Evolutionary conservation across 2,329 filamentous ascomycete genomes (phyloP).

Genomic region (Exophiala xenobiotica): DNA sequence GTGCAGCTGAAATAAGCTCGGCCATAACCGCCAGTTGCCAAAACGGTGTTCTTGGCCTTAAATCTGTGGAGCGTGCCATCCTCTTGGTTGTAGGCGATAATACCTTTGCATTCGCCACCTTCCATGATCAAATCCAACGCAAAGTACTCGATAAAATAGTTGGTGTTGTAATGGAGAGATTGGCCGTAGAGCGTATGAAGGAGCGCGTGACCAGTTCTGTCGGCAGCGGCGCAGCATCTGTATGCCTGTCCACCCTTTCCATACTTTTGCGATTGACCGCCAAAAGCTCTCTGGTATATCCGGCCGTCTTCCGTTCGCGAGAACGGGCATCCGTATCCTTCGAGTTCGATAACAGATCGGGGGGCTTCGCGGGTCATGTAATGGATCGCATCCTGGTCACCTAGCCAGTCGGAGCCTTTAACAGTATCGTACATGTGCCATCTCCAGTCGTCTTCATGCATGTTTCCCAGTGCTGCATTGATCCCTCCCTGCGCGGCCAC

Average conservation of each 20-base stretch:
- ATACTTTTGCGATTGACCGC: conserved; percentile 91
- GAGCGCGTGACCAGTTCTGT: conserved; percentile 94
- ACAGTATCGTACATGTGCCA: conserved; percentile 63
- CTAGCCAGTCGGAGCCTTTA: conserved; percentile 60
- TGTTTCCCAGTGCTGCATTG: conserved; percentile 58
- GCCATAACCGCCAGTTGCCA: conserved; percentile 96
- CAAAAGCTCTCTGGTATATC: conserved; percentile 98
- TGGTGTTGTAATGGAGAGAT: conserved; percentile 94
- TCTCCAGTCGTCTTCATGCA: conserved; percentile 57
- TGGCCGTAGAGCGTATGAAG: conserved; percentile 98
- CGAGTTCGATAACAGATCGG: conserved; percentile 62
- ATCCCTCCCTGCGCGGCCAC: conserved; percentile 68
- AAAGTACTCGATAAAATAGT: conserved; percentile 99
- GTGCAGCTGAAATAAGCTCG: conserved; percentile 98
- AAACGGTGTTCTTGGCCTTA: conserved; percentile 91
- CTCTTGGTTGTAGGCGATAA: conserved; percentile 97
- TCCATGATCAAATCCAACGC: conserved; percentile 97
- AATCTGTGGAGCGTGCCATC: conserved; percentile 97
- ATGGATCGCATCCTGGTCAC: conserved; percentile 60
- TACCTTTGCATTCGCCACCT: conserved; percentile 92
- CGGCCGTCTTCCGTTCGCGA: conserved; percentile 88
- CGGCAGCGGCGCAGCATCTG: conserved; percentile 92
- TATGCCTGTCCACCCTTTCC: conserved; percentile 98
- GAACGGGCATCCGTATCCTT: conserved; percentile 97
- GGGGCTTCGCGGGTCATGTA: conserved; percentile 60